Conservation (phyloP, 352 stramenopile genomes). For the Globisporangium okanoganense region DNA sequence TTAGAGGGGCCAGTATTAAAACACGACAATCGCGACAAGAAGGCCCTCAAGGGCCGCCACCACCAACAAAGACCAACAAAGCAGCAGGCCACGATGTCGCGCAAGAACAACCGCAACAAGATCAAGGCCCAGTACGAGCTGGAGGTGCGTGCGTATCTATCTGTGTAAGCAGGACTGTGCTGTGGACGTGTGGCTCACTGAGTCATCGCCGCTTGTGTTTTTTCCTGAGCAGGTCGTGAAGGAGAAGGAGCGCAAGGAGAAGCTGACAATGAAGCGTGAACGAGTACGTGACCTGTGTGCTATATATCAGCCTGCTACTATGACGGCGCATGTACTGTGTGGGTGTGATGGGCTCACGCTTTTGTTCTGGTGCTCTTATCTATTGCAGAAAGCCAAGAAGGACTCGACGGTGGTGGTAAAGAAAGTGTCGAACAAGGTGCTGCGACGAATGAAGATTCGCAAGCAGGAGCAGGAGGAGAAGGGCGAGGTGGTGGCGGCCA, state of each 20-base stretch:
- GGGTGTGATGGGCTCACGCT: background rate
- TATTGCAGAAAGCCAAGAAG: conserved; percentile 52
- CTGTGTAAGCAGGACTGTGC: conserved; percentile 9
- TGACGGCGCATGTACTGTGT: background rate
- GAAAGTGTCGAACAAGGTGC: conserved; percentile 73
- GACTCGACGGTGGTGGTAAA: conserved; percentile 49
- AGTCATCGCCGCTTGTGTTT: background rate
- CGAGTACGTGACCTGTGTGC: conserved; percentile 24
- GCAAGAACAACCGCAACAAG: conserved; percentile 78
- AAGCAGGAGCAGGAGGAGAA: conserved; percentile 55
- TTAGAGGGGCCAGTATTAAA: too few relatives aligned
- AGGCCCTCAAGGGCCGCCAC: too few relatives aligned
- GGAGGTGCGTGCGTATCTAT: conserved; percentile 31
- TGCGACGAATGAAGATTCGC: conserved; percentile 56
- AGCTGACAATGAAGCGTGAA: conserved; percentile 68
- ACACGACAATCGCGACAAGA: too few relatives aligned
- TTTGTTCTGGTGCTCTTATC: background rate
- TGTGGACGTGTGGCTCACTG: background rate
- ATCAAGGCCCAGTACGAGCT: conserved; percentile 81
- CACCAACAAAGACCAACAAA: background rate
- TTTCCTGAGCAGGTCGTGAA: conserved; percentile 23
- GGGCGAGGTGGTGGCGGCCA: conserved; percentile 31
- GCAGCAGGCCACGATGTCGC: conserved; percentile 39
- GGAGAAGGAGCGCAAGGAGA: conserved; percentile 69
- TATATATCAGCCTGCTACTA: background rate